These are phyloP conservation scores for Chlorella sp. DNA, from an alignment of 139 green algal species.

Conservation along the genomic window DNA sequence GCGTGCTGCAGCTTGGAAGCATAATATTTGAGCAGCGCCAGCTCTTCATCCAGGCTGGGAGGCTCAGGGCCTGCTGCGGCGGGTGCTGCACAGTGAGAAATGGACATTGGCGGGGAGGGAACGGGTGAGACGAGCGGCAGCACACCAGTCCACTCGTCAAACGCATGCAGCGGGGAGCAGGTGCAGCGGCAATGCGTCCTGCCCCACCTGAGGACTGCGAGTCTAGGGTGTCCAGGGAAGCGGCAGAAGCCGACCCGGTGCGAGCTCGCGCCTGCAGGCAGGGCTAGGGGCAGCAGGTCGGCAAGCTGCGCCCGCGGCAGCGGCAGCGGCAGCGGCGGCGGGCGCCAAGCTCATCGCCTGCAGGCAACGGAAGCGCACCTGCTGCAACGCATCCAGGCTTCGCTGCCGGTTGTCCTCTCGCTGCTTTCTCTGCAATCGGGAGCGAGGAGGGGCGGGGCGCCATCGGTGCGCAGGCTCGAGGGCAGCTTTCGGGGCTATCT, in stretches of 20 bases:
- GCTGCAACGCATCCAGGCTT: slow-evolving; percentile 10
- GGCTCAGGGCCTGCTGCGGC: slow-evolving; percentile 10
- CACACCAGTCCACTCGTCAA: no score
- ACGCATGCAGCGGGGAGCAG: no score
- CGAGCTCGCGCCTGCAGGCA: slow-evolving; percentile 23
- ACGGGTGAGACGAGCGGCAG: no score
- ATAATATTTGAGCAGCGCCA: slow-evolving; percentile 61
- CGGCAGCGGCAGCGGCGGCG: not conserved
- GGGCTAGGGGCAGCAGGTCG: not conserved
- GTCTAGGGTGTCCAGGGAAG: not conserved
- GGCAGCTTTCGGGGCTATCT: no score
- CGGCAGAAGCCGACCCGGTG: not conserved
- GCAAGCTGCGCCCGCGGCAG: not conserved
- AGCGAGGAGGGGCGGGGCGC: no score
- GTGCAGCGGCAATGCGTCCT: no score
- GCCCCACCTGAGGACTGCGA: not conserved
- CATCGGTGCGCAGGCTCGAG: no score
- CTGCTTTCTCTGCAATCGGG: slow-evolving; percentile 32
- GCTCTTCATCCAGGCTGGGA: slow-evolving; percentile 53
- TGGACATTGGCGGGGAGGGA: not conserved
- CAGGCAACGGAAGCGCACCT: not conserved
- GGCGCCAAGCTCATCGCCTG: no score
- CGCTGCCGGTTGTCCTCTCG: slow-evolving; percentile 21
- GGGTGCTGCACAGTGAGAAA: not conserved
- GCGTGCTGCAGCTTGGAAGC: slow-evolving; percentile 53